phyloP scores from a whole-genome alignment of 129 eudicot genomes.

The Flaveria ramosissima region DNA sequence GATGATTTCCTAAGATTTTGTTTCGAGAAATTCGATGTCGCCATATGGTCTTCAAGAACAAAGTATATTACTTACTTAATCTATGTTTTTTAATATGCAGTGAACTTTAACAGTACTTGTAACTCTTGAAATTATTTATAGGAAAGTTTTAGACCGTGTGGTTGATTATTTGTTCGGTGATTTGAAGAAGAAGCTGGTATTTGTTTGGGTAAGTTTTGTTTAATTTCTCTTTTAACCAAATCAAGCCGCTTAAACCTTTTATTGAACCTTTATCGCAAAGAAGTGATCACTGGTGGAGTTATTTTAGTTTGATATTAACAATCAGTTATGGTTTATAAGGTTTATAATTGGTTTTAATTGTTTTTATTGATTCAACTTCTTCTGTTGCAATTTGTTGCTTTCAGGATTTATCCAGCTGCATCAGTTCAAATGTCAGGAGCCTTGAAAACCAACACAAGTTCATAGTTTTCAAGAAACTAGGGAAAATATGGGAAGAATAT shows the following conservation, averaged over 20 bases:
- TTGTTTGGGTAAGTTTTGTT: slow-evolving; percentile 70
- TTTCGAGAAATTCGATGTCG: slow-evolving; percentile 55
- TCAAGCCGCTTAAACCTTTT: too few relatives aligned
- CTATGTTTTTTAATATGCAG: not conserved
- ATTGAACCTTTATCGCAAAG: too few relatives aligned
- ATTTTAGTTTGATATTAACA: not conserved
- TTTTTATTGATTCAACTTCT: not conserved
- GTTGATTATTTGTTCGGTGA: slow-evolving; percentile 84
- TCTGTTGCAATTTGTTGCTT: slow-evolving; percentile 8
- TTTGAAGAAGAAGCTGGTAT: slow-evolving; percentile 58
- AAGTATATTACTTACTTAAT: slow-evolving; percentile 39
- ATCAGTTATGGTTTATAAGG: not conserved
- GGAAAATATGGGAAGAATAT: slow-evolving; percentile 68
- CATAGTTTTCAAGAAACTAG: slow-evolving; percentile 70
- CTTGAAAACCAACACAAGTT: slow-evolving; percentile 68
- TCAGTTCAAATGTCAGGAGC: slow-evolving; percentile 53
- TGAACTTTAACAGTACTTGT: slow-evolving; percentile 14
- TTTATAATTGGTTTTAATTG: not conserved
- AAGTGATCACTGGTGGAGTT: too few relatives aligned
- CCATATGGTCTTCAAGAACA: slow-evolving; percentile 54
- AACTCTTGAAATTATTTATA: slow-evolving; percentile 32
- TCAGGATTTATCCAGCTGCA: slow-evolving; percentile 65
- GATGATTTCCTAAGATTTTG: slow-evolving; percentile 49
- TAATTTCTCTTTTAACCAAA: not conserved
- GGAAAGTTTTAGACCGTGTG: slow-evolving; percentile 61